phyloP scores from a whole-genome alignment of 805 yeast species.

The Saturnispora hagleri region DNA sequence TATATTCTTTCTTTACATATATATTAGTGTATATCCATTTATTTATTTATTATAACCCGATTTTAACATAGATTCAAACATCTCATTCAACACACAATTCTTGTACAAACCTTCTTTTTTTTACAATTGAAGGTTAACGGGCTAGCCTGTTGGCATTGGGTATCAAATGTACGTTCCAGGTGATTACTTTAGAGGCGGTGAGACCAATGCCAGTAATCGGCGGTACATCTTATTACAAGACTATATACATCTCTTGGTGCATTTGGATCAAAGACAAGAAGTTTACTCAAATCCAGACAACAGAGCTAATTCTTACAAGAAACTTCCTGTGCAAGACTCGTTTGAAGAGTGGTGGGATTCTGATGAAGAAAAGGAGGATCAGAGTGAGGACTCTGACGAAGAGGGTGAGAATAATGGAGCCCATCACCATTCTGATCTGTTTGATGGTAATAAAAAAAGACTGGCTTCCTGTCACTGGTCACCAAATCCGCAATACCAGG shows the following conservation, averaged over 20 bases:
- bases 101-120: neutral
- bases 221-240: neutral
- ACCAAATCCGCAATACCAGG: neutral
- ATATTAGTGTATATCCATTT: neutral
- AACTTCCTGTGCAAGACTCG: neutral
- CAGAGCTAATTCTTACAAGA: neutral
- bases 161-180: conserved; percentile 5
- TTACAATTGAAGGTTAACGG: neutral
- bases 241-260: neutral
- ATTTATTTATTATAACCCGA: neutral
- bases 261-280: conserved; percentile 4
- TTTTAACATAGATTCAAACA: neutral
- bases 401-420: neutral
- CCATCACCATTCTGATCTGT: neutral
- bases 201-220: neutral
- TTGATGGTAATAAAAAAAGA: neutral
- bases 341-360: conserved; percentile 9
- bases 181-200: conserved; percentile 2
- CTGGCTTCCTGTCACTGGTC: conserved; percentile 6
- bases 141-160: neutral
- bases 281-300: conserved; percentile 1
- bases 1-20: conserved; percentile 1
- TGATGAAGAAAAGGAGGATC: neutral
- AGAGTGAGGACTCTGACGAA: neutral
- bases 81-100: neutral